Evolutionary conservation across 2,329 filamentous ascomycete species (phyloP).

Genomic region (Diaporthe capsici): DNA sequence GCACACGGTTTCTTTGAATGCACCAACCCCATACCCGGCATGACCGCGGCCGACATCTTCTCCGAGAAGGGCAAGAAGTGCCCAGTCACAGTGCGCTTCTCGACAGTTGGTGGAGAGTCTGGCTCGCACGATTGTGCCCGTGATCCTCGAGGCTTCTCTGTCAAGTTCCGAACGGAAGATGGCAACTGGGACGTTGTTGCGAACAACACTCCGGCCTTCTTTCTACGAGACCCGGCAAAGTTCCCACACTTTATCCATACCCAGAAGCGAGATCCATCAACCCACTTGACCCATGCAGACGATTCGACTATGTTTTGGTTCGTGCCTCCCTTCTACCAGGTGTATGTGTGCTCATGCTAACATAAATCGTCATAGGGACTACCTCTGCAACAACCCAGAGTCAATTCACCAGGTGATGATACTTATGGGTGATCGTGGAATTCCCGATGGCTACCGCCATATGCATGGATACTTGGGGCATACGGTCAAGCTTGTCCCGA

Average conservation of each 20-base stretch:
- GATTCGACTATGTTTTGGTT: constrained; percentile 78
- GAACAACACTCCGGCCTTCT: constrained; percentile 83
- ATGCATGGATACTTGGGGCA: constrained; percentile 70
- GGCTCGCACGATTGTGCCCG: constrained; percentile 80
- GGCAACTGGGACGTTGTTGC: constrained; percentile 82
- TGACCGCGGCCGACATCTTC: constrained; percentile 67
- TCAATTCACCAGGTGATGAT: constrained; percentile 71
- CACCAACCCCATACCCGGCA: constrained; percentile 63
- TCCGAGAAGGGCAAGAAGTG: constrained; percentile 77
- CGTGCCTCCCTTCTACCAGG: background rate
- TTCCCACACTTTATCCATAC: constrained; percentile 82
- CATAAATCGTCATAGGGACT: constrained; percentile 45
- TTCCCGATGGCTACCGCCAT: constrained; percentile 66
- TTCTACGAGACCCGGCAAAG: constrained; percentile 80
- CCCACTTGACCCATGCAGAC: constrained; percentile 73
- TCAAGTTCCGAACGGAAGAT: constrained; percentile 81
- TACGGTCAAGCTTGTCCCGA: constrained; percentile 69
- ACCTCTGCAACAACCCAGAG: constrained; percentile 71
- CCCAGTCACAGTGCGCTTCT: constrained; percentile 77
- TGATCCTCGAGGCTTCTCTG: constrained; percentile 79
- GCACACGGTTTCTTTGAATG: constrained; percentile 68
- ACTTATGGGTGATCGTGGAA: constrained; percentile 70
- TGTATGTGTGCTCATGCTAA: background rate
- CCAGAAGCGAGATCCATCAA: constrained; percentile 80
- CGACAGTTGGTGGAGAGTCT: constrained; percentile 81